Evolutionary conservation across 306 rosid genomes (phyloP).

Genomic region (Trifolium repens): DNA sequence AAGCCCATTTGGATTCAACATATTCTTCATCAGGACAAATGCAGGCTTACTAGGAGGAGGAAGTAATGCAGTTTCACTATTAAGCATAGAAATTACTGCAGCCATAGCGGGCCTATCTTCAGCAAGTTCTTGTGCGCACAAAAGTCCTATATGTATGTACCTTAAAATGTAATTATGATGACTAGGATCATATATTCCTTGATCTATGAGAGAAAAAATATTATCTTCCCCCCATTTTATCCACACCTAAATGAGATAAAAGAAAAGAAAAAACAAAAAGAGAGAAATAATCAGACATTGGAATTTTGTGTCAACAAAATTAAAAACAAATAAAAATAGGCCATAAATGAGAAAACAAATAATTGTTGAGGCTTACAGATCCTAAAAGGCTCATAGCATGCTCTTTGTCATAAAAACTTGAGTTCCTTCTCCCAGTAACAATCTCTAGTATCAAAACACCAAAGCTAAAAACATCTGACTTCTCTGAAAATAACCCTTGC

Average conservation of each 20-base stretch:
- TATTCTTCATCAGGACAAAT: conserved; percentile 2
- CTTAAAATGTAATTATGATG: conserved; percentile 17
- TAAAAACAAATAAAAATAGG: not conserved
- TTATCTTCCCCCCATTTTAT: conserved; percentile 33
- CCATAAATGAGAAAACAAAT: not conserved
- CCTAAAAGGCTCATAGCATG: conserved; percentile 31
- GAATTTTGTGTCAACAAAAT: too few species aligned
- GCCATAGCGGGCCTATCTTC: conserved; percentile 32
- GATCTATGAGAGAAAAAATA: conserved; percentile 27
- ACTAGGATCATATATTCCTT: not conserved
- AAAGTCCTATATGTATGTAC: conserved; percentile 33
- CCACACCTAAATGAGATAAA: conserved; percentile 41
- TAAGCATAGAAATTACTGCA: conserved; percentile 32
- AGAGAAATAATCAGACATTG: not conserved
- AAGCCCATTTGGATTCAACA: not conserved
- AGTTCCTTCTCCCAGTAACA: conserved; percentile 39
- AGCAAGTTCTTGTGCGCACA: conserved; percentile 36
- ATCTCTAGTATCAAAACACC: conserved; percentile 46
- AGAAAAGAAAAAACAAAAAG: not conserved
- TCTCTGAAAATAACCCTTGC: conserved; percentile 41
- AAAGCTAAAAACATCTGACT: conserved; percentile 49
- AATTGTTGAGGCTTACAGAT: conserved; percentile 25
- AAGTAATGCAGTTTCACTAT: conserved; percentile 14
- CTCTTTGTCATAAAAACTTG: conserved; percentile 29
- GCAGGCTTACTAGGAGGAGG: conserved; percentile 28